phyloP scores from a whole-genome alignment of 345 rosid species.

The Camelina laxa region DNA sequence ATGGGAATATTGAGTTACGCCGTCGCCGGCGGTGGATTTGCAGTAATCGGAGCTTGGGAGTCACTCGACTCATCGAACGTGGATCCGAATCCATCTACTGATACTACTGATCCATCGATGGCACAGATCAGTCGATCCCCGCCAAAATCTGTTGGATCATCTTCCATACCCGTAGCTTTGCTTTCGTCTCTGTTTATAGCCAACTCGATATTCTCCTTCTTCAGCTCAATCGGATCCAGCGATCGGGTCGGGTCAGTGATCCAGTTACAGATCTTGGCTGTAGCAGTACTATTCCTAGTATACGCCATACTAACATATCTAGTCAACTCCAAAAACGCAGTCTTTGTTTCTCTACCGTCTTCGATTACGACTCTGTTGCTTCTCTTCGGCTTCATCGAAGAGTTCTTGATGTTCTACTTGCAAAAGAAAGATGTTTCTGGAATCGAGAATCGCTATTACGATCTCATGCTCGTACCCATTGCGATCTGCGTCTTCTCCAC shows the following conservation, averaged over 20 bases:
- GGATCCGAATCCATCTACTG: conserved; percentile 29
- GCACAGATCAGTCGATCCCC: conserved; percentile 39
- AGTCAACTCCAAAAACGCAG: conserved; percentile 35
- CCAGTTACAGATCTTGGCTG: conserved; percentile 69
- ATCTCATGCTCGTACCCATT: conserved; percentile 86
- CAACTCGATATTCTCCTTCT: conserved; percentile 63
- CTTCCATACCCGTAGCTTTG: conserved; percentile 39
- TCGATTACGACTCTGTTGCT: conserved; percentile 57
- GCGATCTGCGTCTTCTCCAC: conserved; percentile 66
- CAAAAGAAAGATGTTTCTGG: conserved; percentile 75
- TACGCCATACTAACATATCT: conserved; percentile 63
- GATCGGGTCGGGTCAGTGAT: conserved; percentile 74
- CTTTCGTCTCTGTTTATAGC: conserved; percentile 58
- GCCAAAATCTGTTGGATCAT: conserved; percentile 21
- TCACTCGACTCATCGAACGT: conserved; percentile 49
- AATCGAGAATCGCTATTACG: conserved; percentile 76
- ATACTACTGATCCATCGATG: conserved; percentile 32
- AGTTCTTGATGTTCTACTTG: conserved; percentile 73
- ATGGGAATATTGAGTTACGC: conserved; percentile 64
- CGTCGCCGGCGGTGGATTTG: conserved; percentile 65
- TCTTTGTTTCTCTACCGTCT: conserved; percentile 49
- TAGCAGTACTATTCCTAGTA: conserved; percentile 60
- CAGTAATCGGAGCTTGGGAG: conserved; percentile 66
- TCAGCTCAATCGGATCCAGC: conserved; percentile 52
- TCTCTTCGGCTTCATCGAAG: conserved; percentile 83